Conservation (phyloP, 768 basidiomycete genomes). For the Leccinum boreale region DNA sequence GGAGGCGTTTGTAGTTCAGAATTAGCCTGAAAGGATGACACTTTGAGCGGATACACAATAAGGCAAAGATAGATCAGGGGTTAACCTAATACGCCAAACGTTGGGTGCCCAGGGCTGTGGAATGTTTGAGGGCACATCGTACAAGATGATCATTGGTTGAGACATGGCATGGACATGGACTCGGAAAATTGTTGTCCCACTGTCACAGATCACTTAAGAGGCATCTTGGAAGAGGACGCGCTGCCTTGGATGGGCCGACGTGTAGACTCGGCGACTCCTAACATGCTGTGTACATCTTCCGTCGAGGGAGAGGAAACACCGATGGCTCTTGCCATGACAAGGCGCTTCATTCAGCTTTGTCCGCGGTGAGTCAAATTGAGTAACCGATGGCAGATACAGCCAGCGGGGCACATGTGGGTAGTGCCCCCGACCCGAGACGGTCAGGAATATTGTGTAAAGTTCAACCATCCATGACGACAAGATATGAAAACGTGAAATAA, state of each 20-base stretch:
- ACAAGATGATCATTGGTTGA: constrained; percentile 56
- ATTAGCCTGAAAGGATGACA: constrained; percentile 48
- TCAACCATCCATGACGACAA: constrained; percentile 3
- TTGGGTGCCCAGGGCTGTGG: constrained; percentile 77
- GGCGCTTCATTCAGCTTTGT: background rate
- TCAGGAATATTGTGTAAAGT: background rate
- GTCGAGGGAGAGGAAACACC: constrained; percentile 12
- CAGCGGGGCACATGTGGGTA: background rate
- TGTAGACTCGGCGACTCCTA: background rate
- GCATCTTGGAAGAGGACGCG: background rate
- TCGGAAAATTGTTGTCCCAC: background rate
- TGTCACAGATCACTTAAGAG: constrained; percentile 12
- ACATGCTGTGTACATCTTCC: constrained; percentile 12
- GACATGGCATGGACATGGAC: constrained; percentile 30
- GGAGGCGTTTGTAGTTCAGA: constrained; percentile 73
- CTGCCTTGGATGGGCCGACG: constrained; percentile 1
- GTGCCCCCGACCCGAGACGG: background rate
- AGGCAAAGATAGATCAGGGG: background rate
- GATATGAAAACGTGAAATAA: constrained; percentile 6
- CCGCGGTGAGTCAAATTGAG: background rate
- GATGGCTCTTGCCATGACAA: constrained; percentile 9
- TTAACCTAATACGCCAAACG: constrained; percentile 67
- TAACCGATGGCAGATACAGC: constrained; percentile 7
- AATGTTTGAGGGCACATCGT: constrained; percentile 59
- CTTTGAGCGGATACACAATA: background rate